Evolutionary conservation across 1,139 yeast genomes (phyloP), one percentile per base, ranked within the genome.

Genomic region (Entelexis paramagnoliae): DNA sequence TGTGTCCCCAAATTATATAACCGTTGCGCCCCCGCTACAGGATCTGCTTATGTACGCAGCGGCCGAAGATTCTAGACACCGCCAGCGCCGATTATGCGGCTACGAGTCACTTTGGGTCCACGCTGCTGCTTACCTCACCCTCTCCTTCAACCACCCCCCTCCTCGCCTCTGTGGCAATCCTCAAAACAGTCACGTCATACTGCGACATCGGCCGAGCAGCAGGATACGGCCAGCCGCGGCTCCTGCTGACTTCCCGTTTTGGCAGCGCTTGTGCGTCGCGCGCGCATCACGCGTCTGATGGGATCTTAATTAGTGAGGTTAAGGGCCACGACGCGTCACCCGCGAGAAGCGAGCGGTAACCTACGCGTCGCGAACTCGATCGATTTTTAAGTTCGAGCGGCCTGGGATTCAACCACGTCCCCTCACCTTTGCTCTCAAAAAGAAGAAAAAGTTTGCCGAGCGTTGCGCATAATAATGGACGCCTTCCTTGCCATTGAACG

Each of bases 401-500:
- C n/a, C n/a, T n/a, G n/a, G n/a, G n/a, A n/a, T n/a, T n/a, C n/a
- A n/a, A n/a, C n/a, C n/a, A n/a, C n/a, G n/a, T n/a, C n/a, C n/a
- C n/a, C n/a, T n/a, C n/a, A n/a, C n/a, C n/a, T n/a, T n/a, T n/a
- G n/a, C n/a, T n/a, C n/a, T n/a, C n/a, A n/a, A n/a, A n/a, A n/a
- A n/a, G n/a, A n/a, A n/a, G n/a, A n/a, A n/a, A n/a, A n/a, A n/a
- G n/a, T n/a, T n/a, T n/a, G n/a, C n/a, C n/a, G n/a, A n/a, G n/a
- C n/a, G n/a, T n/a, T n/a, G n/a, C 26, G 4, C 9, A 4, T 16
- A 16, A 19, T 8, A 14, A 51, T 52, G 54, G 51, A 55, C 11
- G 48, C 50, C 11, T 56, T 56, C 22, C 40, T 34, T 9, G 57
- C 57, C 14, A 49, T 56, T n/a, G 59, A 56, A 39, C 46, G 49